Evolutionary conservation across 305 asterid genomes (phyloP).

Genomic region (Fraxinus nigra): DNA sequence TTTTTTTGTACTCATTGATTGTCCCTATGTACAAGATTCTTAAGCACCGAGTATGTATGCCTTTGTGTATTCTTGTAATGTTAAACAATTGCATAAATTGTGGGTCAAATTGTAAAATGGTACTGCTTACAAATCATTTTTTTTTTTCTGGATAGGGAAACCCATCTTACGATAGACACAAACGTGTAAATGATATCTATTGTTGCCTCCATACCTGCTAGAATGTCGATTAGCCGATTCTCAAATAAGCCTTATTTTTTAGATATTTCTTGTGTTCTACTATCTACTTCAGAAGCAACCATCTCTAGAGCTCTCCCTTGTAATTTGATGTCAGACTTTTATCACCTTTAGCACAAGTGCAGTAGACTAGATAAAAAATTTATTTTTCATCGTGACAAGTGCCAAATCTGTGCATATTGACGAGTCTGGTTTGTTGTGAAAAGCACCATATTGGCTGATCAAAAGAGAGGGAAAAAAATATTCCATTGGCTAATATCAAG

Average conservation of each 20-base stretch:
- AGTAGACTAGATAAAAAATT: neutral
- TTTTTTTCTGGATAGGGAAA: neutral
- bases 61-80: neutral
- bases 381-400: neutral
- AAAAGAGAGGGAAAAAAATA: neutral
- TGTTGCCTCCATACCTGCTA: neutral
- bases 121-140: neutral
- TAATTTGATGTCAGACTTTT: neutral
- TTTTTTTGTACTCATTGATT: neutral
- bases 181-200: neutral
- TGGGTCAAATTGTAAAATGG: neutral
- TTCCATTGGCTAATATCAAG: constrained; percentile 19
- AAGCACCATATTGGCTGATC: neutral
- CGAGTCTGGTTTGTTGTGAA: neutral
- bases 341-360: neutral
- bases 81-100: neutral
- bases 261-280: neutral
- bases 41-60: neutral
- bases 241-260: neutral
- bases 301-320: neutral
- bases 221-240: neutral
- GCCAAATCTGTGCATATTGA: neutral
- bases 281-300: neutral
- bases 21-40: neutral
- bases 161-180: neutral